Percentiles rank a stretch among this genome's conserved stretches.
phyloP scores from a whole-genome alignment of 2,329 filamentous ascomycete genomes.

The Paecilomyces sp. region DNA sequence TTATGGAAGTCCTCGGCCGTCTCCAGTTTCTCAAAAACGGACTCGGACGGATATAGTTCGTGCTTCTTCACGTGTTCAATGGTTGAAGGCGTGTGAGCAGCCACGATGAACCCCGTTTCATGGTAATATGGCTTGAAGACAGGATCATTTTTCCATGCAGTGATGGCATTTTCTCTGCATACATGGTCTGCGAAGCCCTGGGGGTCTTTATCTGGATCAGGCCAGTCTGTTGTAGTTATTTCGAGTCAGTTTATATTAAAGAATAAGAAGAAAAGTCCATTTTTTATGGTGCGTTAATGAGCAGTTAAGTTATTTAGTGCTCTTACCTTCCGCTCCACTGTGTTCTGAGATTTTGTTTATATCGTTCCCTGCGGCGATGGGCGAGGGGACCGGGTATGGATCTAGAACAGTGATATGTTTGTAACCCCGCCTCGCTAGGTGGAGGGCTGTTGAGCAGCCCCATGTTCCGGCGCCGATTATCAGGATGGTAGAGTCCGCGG shows the following conservation, averaged over 20 bases:
- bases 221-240: slow-evolving; percentile 2
- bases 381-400: slow-evolving; percentile 38
- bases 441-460: slow-evolving; percentile 46
- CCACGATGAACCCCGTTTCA: slow-evolving; percentile 35
- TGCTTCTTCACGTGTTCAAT: slow-evolving; percentile 31
- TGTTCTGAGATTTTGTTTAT: slow-evolving; percentile 42
- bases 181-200: slow-evolving; percentile 15
- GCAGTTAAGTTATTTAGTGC: not conserved
- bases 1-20: slow-evolving; percentile 40
- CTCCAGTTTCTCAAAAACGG: slow-evolving; percentile 28
- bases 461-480: slow-evolving; percentile 42
- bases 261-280: too few species aligned
- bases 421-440: slow-evolving; percentile 45
- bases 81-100: slow-evolving; percentile 34
- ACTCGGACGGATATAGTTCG: slow-evolving; percentile 23
- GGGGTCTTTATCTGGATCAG: slow-evolving; percentile 8
- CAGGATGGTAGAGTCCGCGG: slow-evolving; percentile 1
- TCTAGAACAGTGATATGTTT: slow-evolving; percentile 44
- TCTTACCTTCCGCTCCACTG: slow-evolving; percentile 1
- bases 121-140: slow-evolving; percentile 41
- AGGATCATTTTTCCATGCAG: slow-evolving; percentile 38
- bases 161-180: slow-evolving; percentile 21
- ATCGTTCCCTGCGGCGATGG: slow-evolving; percentile 45
- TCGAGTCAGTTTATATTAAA: too few species aligned
- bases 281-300: too few species aligned